Evolutionary conservation across 495 filamentous ascomycete genomes (phyloP).

Genomic region (Aspergillus coremiiformis): DNA sequence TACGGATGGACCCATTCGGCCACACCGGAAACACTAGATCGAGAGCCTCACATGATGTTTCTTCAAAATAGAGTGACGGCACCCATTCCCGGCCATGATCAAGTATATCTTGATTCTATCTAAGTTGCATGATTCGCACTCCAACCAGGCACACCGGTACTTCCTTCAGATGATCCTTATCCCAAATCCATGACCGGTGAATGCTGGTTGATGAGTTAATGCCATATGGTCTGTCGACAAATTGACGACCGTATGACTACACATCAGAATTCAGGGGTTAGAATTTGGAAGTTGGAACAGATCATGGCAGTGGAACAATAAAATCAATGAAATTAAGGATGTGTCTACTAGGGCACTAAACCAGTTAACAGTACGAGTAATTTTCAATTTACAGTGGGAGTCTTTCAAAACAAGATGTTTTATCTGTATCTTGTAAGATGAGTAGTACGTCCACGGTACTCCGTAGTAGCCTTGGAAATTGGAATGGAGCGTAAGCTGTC

Average conservation of each 20-base stretch:
- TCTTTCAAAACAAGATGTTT: no score
- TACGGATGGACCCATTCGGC: neutral
- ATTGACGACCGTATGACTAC: neutral
- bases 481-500: neutral
- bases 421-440: no score
- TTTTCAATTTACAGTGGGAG: neutral
- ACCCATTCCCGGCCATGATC: neutral
- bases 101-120: neutral
- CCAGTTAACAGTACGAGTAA: neutral
- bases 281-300: no score
- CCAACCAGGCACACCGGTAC: neutral
- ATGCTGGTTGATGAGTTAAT: neutral
- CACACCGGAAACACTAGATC: neutral
- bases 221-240: neutral
- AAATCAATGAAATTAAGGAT: neutral
- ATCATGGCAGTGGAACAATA: no score
- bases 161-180: neutral
- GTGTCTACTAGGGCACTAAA: no score
- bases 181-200: neutral
- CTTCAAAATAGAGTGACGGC: neutral
- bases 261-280: neutral
- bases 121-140: neutral
- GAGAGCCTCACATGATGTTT: neutral
- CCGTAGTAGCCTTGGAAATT: no score
- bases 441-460: no score